A percentile compares a stretch with the other conserved stretches of the same genome.
These are phyloP conservation scores for Cyberlindnera americana DNA, from an alignment of 805 yeast species.

Conservation along the genomic window DNA sequence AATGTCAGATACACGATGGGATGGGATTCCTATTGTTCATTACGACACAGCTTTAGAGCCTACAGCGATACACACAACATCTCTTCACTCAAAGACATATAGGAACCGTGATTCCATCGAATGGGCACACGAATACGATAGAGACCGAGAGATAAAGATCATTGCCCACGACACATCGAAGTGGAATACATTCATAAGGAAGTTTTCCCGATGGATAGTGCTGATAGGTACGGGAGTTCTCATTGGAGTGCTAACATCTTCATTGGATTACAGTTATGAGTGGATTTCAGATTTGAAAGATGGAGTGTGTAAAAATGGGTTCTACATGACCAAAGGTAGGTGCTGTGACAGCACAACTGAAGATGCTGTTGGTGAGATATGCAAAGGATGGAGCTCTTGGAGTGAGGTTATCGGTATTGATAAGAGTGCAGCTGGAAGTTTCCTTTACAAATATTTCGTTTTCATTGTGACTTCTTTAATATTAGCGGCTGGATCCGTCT, in stretches of 20 bases:
- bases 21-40: slow-evolving; percentile 18
- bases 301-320: slow-evolving; percentile 44
- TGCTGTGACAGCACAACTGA: slow-evolving; percentile 30
- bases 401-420: slow-evolving; percentile 26
- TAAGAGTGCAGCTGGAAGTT: slow-evolving; percentile 27
- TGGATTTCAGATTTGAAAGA: slow-evolving; percentile 50
- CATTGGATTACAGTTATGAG: slow-evolving; percentile 46
- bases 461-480: slow-evolving; percentile 36
- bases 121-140: slow-evolving; percentile 46
- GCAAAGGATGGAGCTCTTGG: slow-evolving; percentile 36
- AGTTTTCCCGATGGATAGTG: slow-evolving; percentile 41
- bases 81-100: slow-evolving; percentile 25
- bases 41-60: slow-evolving; percentile 1
- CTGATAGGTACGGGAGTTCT: slow-evolving; percentile 42
- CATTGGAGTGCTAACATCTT: slow-evolving; percentile 46
- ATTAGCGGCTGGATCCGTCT: slow-evolving; percentile 38
- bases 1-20: slow-evolving; percentile 13
- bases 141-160: slow-evolving; percentile 13
- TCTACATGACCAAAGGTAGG: slow-evolving; percentile 25
- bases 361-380: slow-evolving; percentile 22
- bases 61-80: slow-evolving; percentile 4
- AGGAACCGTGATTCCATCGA: slow-evolving; percentile 44
- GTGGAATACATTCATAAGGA: slow-evolving; percentile 11
- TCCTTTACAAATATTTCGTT: slow-evolving; percentile 33
- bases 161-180: neutral